Evolutionary conservation across 2,329 filamentous ascomycete genomes (phyloP).

Genomic region (Dactylellina haptotyla): DNA sequence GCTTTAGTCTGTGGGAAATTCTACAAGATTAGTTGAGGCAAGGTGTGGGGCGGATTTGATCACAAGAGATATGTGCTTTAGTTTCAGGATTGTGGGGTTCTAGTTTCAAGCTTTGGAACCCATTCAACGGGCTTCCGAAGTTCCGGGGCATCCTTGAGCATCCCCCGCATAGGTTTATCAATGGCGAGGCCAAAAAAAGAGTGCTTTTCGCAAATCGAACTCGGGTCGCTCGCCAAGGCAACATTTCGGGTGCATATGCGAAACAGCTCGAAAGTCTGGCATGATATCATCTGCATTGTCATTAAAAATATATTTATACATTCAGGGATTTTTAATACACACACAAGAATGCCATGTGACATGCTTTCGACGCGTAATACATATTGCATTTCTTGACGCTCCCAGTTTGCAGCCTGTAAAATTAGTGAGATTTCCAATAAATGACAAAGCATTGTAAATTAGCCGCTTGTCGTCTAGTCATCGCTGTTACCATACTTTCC

Average conservation of each 20-base stretch:
- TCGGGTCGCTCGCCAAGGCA: background rate
- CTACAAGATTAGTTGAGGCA: background rate
- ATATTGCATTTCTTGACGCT: background rate
- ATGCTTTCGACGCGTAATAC: conserved; percentile 40
- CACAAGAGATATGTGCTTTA: background rate
- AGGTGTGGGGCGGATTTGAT: background rate
- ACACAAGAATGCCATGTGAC: conserved; percentile 31
- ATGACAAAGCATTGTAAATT: conserved; percentile 49
- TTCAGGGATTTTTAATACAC: background rate
- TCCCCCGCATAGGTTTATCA: background rate
- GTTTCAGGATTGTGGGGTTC: conserved; percentile 32
- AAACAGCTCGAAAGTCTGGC: background rate
- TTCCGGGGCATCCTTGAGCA: conserved; percentile 31
- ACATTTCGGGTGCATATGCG: background rate
- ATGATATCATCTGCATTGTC: conserved; percentile 4
- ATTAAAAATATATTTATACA: background rate
- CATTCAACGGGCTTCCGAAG: conserved; percentile 47
- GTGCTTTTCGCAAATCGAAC: background rate
- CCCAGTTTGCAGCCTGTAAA: background rate
- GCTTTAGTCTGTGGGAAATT: background rate
- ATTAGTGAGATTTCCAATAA: conserved; percentile 33
- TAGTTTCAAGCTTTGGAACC: conserved; percentile 29
- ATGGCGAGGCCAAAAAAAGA: background rate
- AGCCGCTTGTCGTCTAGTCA: conserved; percentile 18
- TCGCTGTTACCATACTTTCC: conserved; percentile 25